Percentiles rank a stretch among this genome's conserved stretches.
phyloP scores from a whole-genome alignment of 73 alveolate species.

The Tetrahymena elliotti region DNA sequence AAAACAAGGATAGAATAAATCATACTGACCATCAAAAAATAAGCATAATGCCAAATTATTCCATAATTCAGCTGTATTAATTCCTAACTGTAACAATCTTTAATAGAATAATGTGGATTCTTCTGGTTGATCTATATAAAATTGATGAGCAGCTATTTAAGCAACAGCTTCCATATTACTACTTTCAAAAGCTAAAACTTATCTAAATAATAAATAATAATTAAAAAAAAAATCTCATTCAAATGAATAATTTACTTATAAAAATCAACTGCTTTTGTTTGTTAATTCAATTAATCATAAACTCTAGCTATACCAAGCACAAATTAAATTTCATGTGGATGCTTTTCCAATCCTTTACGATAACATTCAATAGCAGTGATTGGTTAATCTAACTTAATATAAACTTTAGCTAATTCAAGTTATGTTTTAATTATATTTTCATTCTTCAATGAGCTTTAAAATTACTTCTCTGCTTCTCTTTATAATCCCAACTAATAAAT shows the following conservation, averaged over 20 bases:
- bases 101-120: constrained; percentile 92
- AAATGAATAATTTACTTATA: constrained; percentile 82
- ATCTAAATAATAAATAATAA: background rate
- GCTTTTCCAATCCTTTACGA: constrained; percentile 52
- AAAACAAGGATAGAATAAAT: constrained; percentile 40
- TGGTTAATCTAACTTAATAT: constrained; percentile 91
- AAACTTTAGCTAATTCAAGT: constrained; percentile 77
- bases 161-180: constrained; percentile 97
- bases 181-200: constrained; percentile 53
- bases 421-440: constrained; percentile 83
- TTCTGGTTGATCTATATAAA: constrained; percentile 98
- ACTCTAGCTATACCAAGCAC: constrained; percentile 84
- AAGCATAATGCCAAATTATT: constrained; percentile 97
- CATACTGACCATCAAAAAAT: constrained; percentile 82
- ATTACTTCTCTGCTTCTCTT: constrained; percentile 97
- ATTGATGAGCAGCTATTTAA: constrained; percentile 93
- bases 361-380: constrained; percentile 83
- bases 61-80: constrained; percentile 94
- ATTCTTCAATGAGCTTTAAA: constrained; percentile 79
- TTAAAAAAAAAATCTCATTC: background rate
- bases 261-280: constrained; percentile 67
- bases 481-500: constrained; percentile 74
- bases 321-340: constrained; percentile 79
- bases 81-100: constrained; percentile 90
- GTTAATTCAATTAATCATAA: constrained; percentile 82